Conservation (phyloP, 352 stramenopile species). For the Globisporangium echinulatum region DNA sequence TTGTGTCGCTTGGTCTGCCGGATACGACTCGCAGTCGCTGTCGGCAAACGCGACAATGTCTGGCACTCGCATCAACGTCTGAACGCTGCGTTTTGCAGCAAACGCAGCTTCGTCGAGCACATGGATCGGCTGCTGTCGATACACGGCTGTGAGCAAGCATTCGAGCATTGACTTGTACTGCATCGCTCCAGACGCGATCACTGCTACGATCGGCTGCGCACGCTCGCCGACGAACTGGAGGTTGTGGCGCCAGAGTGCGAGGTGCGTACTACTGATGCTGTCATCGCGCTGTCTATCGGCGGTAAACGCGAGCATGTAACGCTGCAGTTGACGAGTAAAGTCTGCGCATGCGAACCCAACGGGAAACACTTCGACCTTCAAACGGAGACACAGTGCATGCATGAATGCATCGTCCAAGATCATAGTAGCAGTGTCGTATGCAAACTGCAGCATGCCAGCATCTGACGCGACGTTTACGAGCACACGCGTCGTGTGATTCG, state of each 20-base stretch:
- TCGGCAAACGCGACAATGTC: slow-evolving; percentile 30
- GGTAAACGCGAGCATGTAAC: neutral
- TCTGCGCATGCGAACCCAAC: neutral
- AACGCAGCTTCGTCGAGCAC: slow-evolving; percentile 20
- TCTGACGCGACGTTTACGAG: neutral
- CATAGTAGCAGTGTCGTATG: neutral
- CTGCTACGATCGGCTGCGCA: slow-evolving; percentile 6
- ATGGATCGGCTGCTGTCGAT: slow-evolving; percentile 16
- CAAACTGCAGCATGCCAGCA: neutral
- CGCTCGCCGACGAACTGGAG: slow-evolving; percentile 9
- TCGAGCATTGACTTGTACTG: slow-evolving; percentile 18
- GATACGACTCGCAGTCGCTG: too few relatives aligned
- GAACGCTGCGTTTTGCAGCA: neutral
- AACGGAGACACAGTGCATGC: neutral
- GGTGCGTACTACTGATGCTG: slow-evolving; percentile 11
- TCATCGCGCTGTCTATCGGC: neutral
- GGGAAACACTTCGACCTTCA: neutral
- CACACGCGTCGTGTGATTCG: neutral
- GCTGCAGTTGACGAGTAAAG: neutral
- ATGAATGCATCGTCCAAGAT: neutral
- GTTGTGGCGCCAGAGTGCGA: slow-evolving; percentile 32
- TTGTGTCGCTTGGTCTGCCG: neutral
- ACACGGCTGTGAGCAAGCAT: slow-evolving; percentile 27
- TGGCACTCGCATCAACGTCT: slow-evolving; percentile 1
- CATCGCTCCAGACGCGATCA: slow-evolving; percentile 7